These are phyloP conservation scores for Penicillium griseofulvum DNA, from an alignment of 2,329 filamentous ascomycete species.

Conservation along the genomic window DNA sequence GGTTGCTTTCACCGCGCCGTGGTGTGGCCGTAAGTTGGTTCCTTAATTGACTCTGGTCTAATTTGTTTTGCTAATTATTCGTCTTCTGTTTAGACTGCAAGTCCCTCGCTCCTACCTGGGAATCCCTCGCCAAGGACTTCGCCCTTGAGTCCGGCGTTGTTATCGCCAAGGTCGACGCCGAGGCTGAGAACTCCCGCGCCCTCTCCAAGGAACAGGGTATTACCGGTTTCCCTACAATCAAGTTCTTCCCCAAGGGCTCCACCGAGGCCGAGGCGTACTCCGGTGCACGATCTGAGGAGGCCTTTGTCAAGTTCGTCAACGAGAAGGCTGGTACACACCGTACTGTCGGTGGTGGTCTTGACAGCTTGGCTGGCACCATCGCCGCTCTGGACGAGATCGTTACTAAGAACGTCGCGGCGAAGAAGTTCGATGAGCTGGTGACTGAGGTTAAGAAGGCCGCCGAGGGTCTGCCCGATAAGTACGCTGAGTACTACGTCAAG, in stretches of 20 bases:
- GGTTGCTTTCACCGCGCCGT: slow-evolving; percentile 95
- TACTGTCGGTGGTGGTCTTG: slow-evolving; percentile 73
- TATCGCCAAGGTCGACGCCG: slow-evolving; percentile 93
- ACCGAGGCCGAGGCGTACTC: slow-evolving; percentile 69
- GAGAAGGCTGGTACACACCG: slow-evolving; percentile 85
- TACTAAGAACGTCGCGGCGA: slow-evolving; percentile 62
- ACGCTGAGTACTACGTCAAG: slow-evolving; percentile 90
- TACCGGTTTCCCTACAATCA: slow-evolving; percentile 90
- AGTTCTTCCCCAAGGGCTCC: slow-evolving; percentile 89
- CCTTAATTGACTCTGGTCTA: neutral
- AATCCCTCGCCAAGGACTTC: slow-evolving; percentile 80
- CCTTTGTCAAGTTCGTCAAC: slow-evolving; percentile 80
- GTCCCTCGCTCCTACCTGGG: slow-evolving; percentile 84
- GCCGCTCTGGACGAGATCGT: slow-evolving; percentile 74
- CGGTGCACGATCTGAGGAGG: slow-evolving; percentile 72
- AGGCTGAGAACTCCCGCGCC: slow-evolving; percentile 79
- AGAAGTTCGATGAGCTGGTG: slow-evolving; percentile 64
- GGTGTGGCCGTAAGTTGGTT: slow-evolving; percentile 85
- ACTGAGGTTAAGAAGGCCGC: slow-evolving; percentile 71
- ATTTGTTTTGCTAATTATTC: slow-evolving; percentile 7
- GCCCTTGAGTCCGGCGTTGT: slow-evolving; percentile 72
- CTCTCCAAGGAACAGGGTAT: slow-evolving; percentile 74
- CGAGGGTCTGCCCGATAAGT: slow-evolving; percentile 69
- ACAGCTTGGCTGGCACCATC: slow-evolving; percentile 77
- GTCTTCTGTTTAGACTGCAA: slow-evolving; percentile 76